phyloP scores from a whole-genome alignment of 1,284 basidiomycete genomes.

The Pseudozyma tsukubaensis region DNA sequence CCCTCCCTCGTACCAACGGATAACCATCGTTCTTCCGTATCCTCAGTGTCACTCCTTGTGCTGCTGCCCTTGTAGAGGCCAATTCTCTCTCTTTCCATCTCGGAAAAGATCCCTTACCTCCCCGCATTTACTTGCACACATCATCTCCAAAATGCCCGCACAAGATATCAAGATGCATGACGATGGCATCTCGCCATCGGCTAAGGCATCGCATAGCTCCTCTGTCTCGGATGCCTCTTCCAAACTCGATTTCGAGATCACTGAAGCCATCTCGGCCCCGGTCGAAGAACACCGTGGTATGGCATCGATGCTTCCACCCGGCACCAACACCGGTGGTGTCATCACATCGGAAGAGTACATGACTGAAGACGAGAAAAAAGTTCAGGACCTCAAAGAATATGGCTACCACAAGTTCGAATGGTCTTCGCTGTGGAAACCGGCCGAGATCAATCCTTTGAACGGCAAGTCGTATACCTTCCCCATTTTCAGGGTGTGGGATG shows the following conservation, averaged over 20 bases:
- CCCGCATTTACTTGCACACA: not conserved
- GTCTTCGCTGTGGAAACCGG: conserved; percentile 63
- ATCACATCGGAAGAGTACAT: conserved; percentile 56
- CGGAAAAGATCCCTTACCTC: not conserved
- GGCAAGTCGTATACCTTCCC: conserved; percentile 74
- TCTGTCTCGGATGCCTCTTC: conserved; percentile 28
- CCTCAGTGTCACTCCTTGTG: too few species aligned
- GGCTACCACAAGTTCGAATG: conserved; percentile 58
- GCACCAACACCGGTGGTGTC: conserved; percentile 48
- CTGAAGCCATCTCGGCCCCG: conserved; percentile 26
- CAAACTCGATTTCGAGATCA: conserved; percentile 43
- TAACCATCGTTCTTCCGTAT: too few species aligned
- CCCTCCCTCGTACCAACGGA: too few species aligned
- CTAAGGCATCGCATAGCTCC: conserved; percentile 9
- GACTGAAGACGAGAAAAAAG: conserved; percentile 50
- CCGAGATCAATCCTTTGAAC: conserved; percentile 73
- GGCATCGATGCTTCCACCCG: conserved; percentile 37
- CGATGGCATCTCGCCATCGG: conserved; percentile 5
- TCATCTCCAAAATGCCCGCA: conserved; percentile 2
- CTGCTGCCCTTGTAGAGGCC: not conserved
- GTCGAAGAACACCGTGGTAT: conserved; percentile 34
- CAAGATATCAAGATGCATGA: conserved; percentile 8
- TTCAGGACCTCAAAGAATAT: conserved; percentile 33
- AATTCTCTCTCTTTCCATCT: not conserved
- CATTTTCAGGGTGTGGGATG: conserved; percentile 73